A percentile compares a stretch with the other conserved stretches of the same genome.
These are phyloP conservation scores for Scheffersomyces stambukii DNA, from an alignment of 1,139 yeast genomes.

Conservation along the genomic window DNA sequence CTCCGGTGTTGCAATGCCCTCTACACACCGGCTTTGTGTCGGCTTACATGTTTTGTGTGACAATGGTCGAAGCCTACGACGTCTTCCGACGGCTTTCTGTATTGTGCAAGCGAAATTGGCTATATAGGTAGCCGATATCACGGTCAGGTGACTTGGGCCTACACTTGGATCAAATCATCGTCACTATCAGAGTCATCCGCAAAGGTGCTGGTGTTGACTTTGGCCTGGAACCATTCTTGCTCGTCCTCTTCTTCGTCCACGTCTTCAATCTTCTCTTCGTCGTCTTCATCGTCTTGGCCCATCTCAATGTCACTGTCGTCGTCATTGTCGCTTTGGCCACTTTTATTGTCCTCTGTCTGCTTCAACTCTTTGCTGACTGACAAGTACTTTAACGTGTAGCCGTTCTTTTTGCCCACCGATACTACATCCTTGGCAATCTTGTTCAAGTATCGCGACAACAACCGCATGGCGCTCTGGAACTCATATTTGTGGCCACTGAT, in stretches of 20 bases:
- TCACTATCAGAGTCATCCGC: conserved; percentile 6
- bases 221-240: no score
- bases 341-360: conserved; percentile 14
- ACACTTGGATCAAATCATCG: conserved; percentile 11
- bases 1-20: no score
- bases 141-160: no score
- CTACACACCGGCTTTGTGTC: no score
- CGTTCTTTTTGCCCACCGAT: conserved; percentile 49
- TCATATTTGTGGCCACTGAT: conserved; percentile 61
- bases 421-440: conserved; percentile 74
- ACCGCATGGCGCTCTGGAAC: conserved; percentile 63
- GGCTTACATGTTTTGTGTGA: no score
- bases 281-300: conserved; percentile 13
- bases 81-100: no score
- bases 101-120: no score
- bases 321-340: conserved; percentile 15
- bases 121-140: no score
- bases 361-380: conserved; percentile 17
- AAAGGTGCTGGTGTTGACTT: no score
- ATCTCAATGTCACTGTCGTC: conserved; percentile 16
- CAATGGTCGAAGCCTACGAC: no score
- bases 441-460: conserved; percentile 70
- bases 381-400: conserved; percentile 47
- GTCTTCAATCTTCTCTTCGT: conserved; percentile 14
- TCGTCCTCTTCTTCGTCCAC: conserved; percentile 11